Conservation (phyloP, 495 filamentous ascomycete species). For the Penicillium cataractarum region DNA sequence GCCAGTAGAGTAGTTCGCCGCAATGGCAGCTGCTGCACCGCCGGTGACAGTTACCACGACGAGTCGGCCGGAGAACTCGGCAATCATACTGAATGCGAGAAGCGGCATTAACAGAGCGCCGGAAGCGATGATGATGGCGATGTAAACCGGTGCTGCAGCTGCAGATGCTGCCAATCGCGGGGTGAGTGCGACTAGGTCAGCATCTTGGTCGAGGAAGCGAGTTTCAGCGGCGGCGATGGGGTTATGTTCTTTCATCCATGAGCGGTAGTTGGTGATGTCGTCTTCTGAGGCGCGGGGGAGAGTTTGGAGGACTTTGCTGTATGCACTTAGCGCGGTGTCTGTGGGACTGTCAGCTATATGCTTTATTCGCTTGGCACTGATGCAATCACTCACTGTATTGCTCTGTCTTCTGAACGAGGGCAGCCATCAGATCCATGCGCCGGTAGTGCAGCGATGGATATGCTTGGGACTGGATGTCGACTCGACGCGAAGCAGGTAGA, state of each 20-base stretch:
- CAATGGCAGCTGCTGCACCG: constrained; percentile 42
- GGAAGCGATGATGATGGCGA: constrained; percentile 56
- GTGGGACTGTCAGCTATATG: neutral
- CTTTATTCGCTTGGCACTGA: neutral
- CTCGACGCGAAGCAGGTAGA: constrained; percentile 65
- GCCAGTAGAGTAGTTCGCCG: constrained; percentile 42
- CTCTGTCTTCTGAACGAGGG: constrained; percentile 72
- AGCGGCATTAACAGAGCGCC: constrained; percentile 61
- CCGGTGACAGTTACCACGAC: constrained; percentile 51
- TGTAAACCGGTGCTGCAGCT: constrained; percentile 37
- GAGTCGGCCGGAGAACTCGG: constrained; percentile 57
- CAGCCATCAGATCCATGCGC: constrained; percentile 68
- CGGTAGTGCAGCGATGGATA: constrained; percentile 73
- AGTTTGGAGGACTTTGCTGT: constrained; percentile 59
- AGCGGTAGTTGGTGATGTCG: constrained; percentile 66
- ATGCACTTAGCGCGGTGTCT: constrained; percentile 75
- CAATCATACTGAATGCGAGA: constrained; percentile 57
- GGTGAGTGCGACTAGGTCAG: constrained; percentile 66
- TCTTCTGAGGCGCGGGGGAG: constrained; percentile 57
- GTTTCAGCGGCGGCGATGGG: constrained; percentile 70
- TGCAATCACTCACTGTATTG: constrained; percentile 73
- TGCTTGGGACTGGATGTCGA: constrained; percentile 60
- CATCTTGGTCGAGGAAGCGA: constrained; percentile 64
- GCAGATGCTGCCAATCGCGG: constrained; percentile 26
- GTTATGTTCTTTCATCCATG: constrained; percentile 62